Conservation (phyloP, 345 rosid species). For the Gossypium arboreum region DNA sequence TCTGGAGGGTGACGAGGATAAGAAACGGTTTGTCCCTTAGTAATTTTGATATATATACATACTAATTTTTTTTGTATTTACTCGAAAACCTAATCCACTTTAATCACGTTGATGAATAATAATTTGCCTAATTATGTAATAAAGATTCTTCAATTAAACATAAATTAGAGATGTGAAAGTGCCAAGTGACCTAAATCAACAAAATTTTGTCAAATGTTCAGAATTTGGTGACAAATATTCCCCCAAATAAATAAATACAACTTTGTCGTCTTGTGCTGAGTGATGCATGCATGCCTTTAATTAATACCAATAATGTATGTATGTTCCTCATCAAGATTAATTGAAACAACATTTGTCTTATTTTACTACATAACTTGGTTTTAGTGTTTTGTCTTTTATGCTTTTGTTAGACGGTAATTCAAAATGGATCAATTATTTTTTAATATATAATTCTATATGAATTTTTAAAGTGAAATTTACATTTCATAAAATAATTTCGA, state of each 20-base stretch:
- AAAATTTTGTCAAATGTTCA: not conserved
- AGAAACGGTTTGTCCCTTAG: too few relatives aligned
- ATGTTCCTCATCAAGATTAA: not conserved
- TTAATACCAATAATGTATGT: not conserved
- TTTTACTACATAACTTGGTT: not conserved
- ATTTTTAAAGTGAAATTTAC: too few relatives aligned
- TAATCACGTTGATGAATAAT: not conserved
- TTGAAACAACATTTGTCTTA: not conserved
- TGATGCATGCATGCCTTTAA: not conserved
- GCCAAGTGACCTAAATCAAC: not conserved
- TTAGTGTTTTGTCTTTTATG: not conserved
- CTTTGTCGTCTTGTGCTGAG: not conserved
- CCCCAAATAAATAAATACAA: not conserved
- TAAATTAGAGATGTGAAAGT: not conserved
- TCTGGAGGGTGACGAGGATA: too few relatives aligned
- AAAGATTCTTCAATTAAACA: not conserved
- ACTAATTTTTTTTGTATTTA: too few relatives aligned
- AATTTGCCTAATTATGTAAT: not conserved
- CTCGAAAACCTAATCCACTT: too few relatives aligned
- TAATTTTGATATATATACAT: too few relatives aligned
- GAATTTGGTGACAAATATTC: not conserved
- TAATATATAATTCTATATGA: too few relatives aligned
- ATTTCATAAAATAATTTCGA: too few relatives aligned
- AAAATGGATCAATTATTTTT: too few relatives aligned
- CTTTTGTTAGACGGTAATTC: too few relatives aligned